These are phyloP conservation scores for Colletotrichum filicis DNA, from an alignment of 2,329 filamentous ascomycete species.

Conservation along the genomic window DNA sequence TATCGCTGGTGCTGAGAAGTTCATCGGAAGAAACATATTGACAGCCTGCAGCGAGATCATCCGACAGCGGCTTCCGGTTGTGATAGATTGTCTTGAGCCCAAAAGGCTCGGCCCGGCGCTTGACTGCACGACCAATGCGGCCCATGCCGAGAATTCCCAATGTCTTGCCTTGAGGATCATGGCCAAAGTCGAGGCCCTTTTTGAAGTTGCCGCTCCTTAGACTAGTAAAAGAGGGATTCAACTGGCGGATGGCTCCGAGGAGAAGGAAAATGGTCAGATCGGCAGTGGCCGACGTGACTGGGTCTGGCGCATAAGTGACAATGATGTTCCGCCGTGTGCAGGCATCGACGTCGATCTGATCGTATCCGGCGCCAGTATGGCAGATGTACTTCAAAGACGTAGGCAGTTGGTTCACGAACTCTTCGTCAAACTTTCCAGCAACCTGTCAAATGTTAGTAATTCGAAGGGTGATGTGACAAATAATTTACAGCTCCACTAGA, in stretches of 20 bases:
- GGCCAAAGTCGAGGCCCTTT: conserved; percentile 48
- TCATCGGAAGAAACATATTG: conserved; percentile 64
- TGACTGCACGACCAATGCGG: conserved; percentile 46
- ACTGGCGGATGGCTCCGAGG: conserved; percentile 43
- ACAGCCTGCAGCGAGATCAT: conserved; percentile 3
- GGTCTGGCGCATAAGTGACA: conserved; percentile 42
- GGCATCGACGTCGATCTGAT: conserved; percentile 43
- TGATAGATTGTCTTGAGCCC: conserved; percentile 65
- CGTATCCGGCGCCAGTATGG: conserved; percentile 44
- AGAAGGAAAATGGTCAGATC: conserved; percentile 44
- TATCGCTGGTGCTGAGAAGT: conserved; percentile 62
- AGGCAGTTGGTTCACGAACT: conserved; percentile 57
- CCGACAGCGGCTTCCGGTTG: conserved; percentile 51
- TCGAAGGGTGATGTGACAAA: not conserved
- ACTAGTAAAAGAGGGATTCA: conserved; percentile 42
- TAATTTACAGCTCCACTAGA: conserved; percentile 36
- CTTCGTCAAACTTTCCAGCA: conserved; percentile 51
- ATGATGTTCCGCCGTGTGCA: conserved; percentile 38
- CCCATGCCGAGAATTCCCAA: conserved; percentile 52
- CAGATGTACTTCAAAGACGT: conserved; percentile 52
- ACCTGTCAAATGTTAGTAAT: conserved; percentile 6
- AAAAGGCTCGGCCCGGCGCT: conserved; percentile 57
- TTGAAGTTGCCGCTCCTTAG: conserved; percentile 38
- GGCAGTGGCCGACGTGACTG: conserved; percentile 47
- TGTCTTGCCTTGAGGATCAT: conserved; percentile 44